Base-by-base conservation (phyloP, 192 early-diverging fungal genomes). In the Rhizoclosmatium globosum region DNA sequence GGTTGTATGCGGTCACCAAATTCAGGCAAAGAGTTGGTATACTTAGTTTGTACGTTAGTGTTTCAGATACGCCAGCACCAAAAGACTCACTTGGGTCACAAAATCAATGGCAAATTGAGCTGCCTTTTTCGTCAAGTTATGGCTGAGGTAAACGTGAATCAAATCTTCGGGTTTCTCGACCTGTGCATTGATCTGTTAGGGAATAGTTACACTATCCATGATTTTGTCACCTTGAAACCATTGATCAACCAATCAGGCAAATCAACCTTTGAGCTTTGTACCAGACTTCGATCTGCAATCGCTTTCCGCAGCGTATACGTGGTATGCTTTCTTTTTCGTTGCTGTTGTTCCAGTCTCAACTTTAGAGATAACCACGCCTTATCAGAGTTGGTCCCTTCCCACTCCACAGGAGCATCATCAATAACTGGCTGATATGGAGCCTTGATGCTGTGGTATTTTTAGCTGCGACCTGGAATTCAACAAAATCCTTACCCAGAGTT, bases 281-380 rank as follows among this genome's bases (percentile, higher is more conserved):
- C 21, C 70, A 85, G 65, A 15, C 58, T 57, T 46, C 66, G 23
- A 38, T 81, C 82, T 6, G 79, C 67, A 61, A 79, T 82, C 4
- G 69, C 76, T 47, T 41, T 60, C 17, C 77, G 50, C 47, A 82
- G 81, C 19, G 23, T 45, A 6, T 9, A 23, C 3, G 50, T 41
- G 17, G 15, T 42, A 11, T 58, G 79, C 17, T 11, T 58, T 41
- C 46, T 57, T 13, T 21, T 41, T 31, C 23, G 23, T 57, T 71
- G 74, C n/a, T 80, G 76, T 19, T 58, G n/a, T 2, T 71, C 53
- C 39, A 85, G 47, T 19, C 77, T 67, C 4, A 74, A n/a, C 47
- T 76, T 13, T 44, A 85, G 65, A 41, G 66, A 38, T 43, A 66
- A 44, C 84, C 84, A 85, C 15, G 84, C 84, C n/a, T 74, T 64